Percentiles rank a stretch among this genome's conserved stretches.
Conservation (phyloP, 768 basidiomycete species). For the Paxillus ammoniavirescens region DNA sequence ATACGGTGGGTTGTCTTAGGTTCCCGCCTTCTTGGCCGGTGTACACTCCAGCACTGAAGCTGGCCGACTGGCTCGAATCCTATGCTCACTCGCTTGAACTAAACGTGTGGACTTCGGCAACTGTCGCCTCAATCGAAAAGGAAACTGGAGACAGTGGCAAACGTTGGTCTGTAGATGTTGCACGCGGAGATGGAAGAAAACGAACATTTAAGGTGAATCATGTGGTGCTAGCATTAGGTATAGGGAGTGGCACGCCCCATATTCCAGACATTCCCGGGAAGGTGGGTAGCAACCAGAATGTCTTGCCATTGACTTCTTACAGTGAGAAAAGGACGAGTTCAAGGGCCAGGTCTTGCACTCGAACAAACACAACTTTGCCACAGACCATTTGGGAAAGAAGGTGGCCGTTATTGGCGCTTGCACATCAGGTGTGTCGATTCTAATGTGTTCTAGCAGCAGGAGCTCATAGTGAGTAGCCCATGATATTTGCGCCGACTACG, state of each 20-base stretch:
- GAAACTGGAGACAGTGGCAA: slow-evolving; percentile 31
- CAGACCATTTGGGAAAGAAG: slow-evolving; percentile 64
- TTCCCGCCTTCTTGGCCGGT: slow-evolving; percentile 63
- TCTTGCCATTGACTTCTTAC: neutral
- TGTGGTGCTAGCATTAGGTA: slow-evolving; percentile 48
- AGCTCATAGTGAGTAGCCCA: slow-evolving; percentile 34
- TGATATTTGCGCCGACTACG: slow-evolving; percentile 49
- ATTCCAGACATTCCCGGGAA: slow-evolving; percentile 45
- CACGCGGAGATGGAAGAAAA: slow-evolving; percentile 32
- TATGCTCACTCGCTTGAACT: slow-evolving; percentile 62
- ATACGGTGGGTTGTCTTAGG: slow-evolving; percentile 24
- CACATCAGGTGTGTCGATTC: slow-evolving; percentile 47
- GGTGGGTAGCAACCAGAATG: slow-evolving; percentile 25
- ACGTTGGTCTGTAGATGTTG: slow-evolving; percentile 44
- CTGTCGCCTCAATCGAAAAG: slow-evolving; percentile 24
- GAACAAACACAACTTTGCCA: slow-evolving; percentile 49
- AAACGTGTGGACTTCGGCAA: slow-evolving; percentile 60
- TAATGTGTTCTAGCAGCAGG: neutral
- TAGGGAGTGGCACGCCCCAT: slow-evolving; percentile 43
- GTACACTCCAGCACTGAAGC: slow-evolving; percentile 51
- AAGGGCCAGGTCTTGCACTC: slow-evolving; percentile 66
- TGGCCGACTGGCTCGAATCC: slow-evolving; percentile 67
- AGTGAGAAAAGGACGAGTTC: slow-evolving; percentile 46
- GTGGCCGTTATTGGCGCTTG: slow-evolving; percentile 68
- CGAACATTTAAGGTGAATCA: slow-evolving; percentile 46